Conservation (phyloP, 306 rosid species). For the Dryas octopetala region DNA sequence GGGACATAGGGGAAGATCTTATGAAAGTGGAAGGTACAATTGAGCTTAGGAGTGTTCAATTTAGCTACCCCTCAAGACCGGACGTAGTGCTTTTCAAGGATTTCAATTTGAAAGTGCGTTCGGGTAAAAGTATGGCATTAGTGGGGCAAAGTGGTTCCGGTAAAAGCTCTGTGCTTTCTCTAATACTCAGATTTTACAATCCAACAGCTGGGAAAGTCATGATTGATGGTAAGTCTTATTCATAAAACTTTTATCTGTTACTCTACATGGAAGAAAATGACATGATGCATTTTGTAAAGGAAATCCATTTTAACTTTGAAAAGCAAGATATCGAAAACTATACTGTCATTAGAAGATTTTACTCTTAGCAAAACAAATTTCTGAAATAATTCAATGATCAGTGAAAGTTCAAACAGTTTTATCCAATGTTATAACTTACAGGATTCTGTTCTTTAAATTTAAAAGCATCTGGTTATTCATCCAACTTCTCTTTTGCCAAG, state of each 20-base stretch:
- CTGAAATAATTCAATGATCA: no score
- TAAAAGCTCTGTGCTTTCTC: slow-evolving; percentile 92
- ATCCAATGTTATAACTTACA: no score
- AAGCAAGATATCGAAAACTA: neutral
- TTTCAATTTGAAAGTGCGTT: slow-evolving; percentile 67
- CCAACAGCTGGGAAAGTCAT: slow-evolving; percentile 73
- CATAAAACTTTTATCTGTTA: neutral
- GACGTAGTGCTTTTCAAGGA: slow-evolving; percentile 78
- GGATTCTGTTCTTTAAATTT: neutral
- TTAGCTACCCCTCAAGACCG: slow-evolving; percentile 90
- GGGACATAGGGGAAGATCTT: slow-evolving; percentile 71
- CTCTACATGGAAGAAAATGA: neutral
- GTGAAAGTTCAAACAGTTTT: no score
- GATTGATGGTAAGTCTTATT: slow-evolving; percentile 72
- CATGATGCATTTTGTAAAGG: neutral
- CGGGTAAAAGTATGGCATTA: slow-evolving; percentile 77
- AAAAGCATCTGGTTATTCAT: neutral
- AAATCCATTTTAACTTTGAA: neutral
- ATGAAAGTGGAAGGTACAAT: slow-evolving; percentile 73
- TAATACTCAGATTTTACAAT: slow-evolving; percentile 87
- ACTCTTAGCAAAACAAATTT: neutral
- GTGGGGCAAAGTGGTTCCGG: slow-evolving; percentile 99
- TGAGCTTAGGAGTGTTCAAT: slow-evolving; percentile 70
- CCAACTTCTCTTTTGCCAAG: neutral
- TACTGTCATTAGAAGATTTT: neutral